Conservation (phyloP, 106 monocot species). For the Triglochin maritima region DNA sequence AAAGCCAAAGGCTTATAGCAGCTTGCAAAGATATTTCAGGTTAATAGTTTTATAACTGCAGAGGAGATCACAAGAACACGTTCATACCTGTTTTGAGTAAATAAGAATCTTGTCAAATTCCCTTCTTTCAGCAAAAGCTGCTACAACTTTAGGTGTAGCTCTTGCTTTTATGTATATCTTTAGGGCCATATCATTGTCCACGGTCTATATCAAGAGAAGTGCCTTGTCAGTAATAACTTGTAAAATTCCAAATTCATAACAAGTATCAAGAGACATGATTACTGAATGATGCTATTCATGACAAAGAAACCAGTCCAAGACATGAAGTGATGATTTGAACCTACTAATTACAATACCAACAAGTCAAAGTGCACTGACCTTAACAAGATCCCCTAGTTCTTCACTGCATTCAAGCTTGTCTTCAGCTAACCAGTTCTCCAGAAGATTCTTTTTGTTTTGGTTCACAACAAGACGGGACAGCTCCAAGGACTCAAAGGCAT, state of each 20-base stretch:
- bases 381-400: slow-evolving; percentile 98
- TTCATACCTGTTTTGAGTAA: slow-evolving; percentile 87
- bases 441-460: slow-evolving; percentile 93
- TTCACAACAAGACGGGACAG: slow-evolving; percentile 96
- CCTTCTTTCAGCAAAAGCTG: slow-evolving; percentile 97
- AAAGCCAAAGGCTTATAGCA: not conserved
- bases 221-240: too few relatives aligned
- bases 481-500: slow-evolving; percentile 92
- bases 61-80: not conserved
- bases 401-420: slow-evolving; percentile 99
- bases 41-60: not conserved
- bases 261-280: too few relatives aligned
- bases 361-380: slow-evolving; percentile 27
- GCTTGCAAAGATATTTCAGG: not conserved
- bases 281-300: too few relatives aligned
- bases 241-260: too few relatives aligned
- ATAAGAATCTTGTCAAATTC: slow-evolving; percentile 99
- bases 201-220: slow-evolving; percentile 39
- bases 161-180: slow-evolving; percentile 99
- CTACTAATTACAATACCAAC: too few relatives aligned
- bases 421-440: slow-evolving; percentile 98
- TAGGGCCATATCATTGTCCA: slow-evolving; percentile 96
- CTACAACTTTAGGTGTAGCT: slow-evolving; percentile 95
- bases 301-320: too few relatives aligned
- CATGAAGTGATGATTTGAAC: too few relatives aligned